Percentiles rank a stretch among this genome's conserved stretches.
phyloP scores from a whole-genome alignment of 805 yeast species.

The Candida insectalens region DNA sequence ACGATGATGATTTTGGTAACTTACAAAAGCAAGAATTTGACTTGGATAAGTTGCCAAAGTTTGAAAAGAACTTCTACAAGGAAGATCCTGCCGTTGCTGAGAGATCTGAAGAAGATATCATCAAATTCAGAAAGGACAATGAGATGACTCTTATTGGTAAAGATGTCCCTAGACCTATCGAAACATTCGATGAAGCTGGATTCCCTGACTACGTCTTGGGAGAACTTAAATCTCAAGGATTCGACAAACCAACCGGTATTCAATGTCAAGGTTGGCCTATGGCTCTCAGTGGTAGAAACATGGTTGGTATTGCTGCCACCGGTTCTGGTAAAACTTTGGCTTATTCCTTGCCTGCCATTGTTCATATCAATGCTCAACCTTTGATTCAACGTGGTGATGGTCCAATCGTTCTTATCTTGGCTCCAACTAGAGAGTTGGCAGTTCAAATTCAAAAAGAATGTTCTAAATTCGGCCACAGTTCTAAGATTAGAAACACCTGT shows the following conservation, averaged over 20 bases:
- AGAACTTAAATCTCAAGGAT: slow-evolving; percentile 88
- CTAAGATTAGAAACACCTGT: slow-evolving; percentile 93
- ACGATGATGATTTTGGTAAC: slow-evolving; percentile 42
- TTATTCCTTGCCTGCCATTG: slow-evolving; percentile 93
- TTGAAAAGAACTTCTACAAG: slow-evolving; percentile 89
- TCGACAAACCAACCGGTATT: slow-evolving; percentile 89
- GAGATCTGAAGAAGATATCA: slow-evolving; percentile 68
- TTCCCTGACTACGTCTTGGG: slow-evolving; percentile 89
- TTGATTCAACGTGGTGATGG: slow-evolving; percentile 91
- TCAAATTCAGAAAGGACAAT: slow-evolving; percentile 65
- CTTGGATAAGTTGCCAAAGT: slow-evolving; percentile 64
- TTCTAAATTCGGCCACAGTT: slow-evolving; percentile 83
- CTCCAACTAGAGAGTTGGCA: slow-evolving; percentile 98
- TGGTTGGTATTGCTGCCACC: slow-evolving; percentile 98
- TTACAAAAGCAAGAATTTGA: slow-evolving; percentile 78
- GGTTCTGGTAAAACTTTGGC: slow-evolving; percentile 99
- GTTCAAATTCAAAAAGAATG: slow-evolving; percentile 96
- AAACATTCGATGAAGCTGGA: slow-evolving; percentile 92
- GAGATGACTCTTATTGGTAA: slow-evolving; percentile 81
- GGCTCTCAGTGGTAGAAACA: slow-evolving; percentile 98
- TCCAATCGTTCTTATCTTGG: slow-evolving; percentile 89
- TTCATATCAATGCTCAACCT: slow-evolving; percentile 97
- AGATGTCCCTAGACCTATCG: slow-evolving; percentile 91
- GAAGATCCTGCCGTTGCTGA: slow-evolving; percentile 73
- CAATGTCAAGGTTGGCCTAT: slow-evolving; percentile 99